Evolutionary conservation across 1,139 yeast species (phyloP).

Genomic region (Zygosaccharomyces sapae): DNA sequence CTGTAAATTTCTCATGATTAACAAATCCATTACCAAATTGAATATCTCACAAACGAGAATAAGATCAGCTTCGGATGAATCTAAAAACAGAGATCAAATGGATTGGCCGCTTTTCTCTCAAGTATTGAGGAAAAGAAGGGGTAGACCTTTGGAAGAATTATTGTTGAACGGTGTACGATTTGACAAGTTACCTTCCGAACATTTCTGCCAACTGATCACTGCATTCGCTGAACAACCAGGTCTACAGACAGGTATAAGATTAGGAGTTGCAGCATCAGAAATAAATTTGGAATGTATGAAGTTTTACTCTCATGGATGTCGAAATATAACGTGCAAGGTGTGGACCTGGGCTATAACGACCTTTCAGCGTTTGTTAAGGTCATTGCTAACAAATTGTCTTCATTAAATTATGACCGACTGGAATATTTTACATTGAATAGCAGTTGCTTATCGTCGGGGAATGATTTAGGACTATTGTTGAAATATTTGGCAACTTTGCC

Average conservation of each 20-base stretch:
- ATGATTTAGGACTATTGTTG: slow-evolving; percentile 52
- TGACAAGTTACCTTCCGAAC: slow-evolving; percentile 40
- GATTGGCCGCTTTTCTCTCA: slow-evolving; percentile 72
- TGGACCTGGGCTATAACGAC: slow-evolving; percentile 82
- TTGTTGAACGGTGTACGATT: slow-evolving; percentile 77
- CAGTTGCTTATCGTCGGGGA: slow-evolving; percentile 52
- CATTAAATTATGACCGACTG: slow-evolving; percentile 25
- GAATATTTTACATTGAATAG: slow-evolving; percentile 68
- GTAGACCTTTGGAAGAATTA: slow-evolving; percentile 64
- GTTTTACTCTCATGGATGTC: slow-evolving; percentile 62
- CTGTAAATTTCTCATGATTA: slow-evolving; percentile 64
- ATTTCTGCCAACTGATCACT: slow-evolving; percentile 49
- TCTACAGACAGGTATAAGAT: slow-evolving; percentile 48
- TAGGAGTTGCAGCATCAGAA: slow-evolving; percentile 75
- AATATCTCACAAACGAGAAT: slow-evolving; percentile 75
- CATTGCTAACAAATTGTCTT: slow-evolving; percentile 32
- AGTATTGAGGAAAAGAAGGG: slow-evolving; percentile 57
- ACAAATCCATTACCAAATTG: slow-evolving; percentile 55
- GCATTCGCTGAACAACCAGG: slow-evolving; percentile 33
- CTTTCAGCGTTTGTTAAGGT: slow-evolving; percentile 51
- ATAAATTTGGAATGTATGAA: slow-evolving; percentile 53
- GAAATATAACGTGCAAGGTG: slow-evolving; percentile 59
- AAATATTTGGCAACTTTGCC: slow-evolving; percentile 50
- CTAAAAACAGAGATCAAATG: slow-evolving; percentile 57
- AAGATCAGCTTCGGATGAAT: slow-evolving; percentile 50